phyloP scores from a whole-genome alignment of 768 basidiomycete species.

The Mycena rosella region DNA sequence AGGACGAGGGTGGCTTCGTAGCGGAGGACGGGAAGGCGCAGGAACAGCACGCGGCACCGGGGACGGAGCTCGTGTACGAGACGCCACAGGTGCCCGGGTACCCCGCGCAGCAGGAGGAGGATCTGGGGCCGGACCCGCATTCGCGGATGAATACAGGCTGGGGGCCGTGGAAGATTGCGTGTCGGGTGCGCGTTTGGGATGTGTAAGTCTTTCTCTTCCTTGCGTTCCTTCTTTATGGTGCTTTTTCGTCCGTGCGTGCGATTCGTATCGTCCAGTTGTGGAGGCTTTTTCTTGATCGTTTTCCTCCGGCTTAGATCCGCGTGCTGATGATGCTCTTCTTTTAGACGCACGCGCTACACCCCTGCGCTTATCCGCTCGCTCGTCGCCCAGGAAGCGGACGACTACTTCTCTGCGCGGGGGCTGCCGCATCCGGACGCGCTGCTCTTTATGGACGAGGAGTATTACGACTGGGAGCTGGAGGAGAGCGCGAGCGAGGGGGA shows the following conservation, averaged over 20 bases:
- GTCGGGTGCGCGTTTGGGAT: no score
- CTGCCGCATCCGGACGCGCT: slow-evolving; percentile 9
- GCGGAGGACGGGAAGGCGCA: not conserved
- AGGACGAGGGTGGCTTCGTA: no score
- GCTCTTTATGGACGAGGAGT: slow-evolving; percentile 36
- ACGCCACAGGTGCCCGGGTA: slow-evolving; percentile 7
- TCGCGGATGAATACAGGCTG: slow-evolving; percentile 26
- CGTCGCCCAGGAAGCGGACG: no score
- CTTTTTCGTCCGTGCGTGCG: no score
- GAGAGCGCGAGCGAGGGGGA: slow-evolving; percentile 31
- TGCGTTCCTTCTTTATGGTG: not conserved
- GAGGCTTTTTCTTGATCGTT: not conserved
- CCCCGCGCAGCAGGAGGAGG: not conserved
- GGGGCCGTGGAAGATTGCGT: slow-evolving; percentile 10
- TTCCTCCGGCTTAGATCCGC: no score
- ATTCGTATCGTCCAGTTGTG: not conserved
- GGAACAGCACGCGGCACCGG: not conserved
- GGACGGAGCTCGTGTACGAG: slow-evolving; percentile 23
- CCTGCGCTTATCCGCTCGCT: slow-evolving; percentile 31
- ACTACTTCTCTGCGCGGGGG: not conserved
- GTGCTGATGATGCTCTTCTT: no score
- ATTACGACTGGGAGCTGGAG: slow-evolving; percentile 37
- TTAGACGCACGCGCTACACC: no score
- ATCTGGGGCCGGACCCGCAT: slow-evolving; percentile 30
- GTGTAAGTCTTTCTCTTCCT: not conserved